These are phyloP conservation scores for Fusarium sp. DNA, from an alignment of 2,329 filamentous ascomycete genomes.

Conservation along the genomic window DNA sequence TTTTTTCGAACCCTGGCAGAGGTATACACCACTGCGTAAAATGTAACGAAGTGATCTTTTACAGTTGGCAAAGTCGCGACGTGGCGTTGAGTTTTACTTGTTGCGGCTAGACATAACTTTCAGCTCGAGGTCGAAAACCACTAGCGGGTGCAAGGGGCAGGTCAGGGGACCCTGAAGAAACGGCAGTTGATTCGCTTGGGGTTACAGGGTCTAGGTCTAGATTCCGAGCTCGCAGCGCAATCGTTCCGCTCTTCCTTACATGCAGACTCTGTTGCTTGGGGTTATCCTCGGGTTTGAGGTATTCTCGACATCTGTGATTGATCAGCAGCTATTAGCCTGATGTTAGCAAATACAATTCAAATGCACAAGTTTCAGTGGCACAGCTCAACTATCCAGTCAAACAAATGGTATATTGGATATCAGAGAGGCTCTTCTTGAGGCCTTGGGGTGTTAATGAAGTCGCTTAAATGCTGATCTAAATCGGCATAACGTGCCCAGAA, in stretches of 20 bases:
- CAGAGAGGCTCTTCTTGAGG: background rate
- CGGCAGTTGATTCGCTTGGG: background rate
- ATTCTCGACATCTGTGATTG: background rate
- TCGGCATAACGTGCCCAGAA: background rate
- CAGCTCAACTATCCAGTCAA: background rate
- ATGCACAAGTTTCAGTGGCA: background rate
- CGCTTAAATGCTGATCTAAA: background rate
- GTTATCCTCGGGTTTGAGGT: background rate
- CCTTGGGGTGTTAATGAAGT: background rate
- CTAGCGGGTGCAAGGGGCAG: background rate
- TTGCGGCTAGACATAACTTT: background rate
- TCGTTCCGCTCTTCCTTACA: background rate
- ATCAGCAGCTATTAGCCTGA: background rate
- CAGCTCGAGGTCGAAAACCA: conserved; percentile 3
- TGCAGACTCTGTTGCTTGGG: background rate
- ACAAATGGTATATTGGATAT: background rate
- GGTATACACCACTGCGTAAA: background rate
- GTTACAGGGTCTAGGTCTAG: background rate
- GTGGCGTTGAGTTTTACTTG: background rate
- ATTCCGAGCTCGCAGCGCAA: background rate
- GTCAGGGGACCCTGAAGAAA: background rate
- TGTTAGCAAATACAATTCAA: background rate
- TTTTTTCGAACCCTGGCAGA: background rate
- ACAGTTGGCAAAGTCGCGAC: background rate
- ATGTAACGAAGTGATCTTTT: background rate